phyloP scores from a whole-genome alignment of 2,329 filamentous ascomycete species.

The Tolypocladium album region DNA sequence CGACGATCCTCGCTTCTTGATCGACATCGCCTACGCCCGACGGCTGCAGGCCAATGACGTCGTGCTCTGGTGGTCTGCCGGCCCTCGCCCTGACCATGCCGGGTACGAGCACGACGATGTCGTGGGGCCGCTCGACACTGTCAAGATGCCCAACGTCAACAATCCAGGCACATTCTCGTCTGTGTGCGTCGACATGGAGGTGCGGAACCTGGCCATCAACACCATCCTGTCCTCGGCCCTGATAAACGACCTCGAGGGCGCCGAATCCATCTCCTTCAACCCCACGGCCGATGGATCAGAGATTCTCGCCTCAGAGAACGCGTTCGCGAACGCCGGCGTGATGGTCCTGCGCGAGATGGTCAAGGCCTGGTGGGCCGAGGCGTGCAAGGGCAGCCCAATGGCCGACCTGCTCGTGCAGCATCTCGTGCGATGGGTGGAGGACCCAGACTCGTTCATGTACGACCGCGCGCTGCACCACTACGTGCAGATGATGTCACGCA shows the following conservation, averaged over 20 bases:
- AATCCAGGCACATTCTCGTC: conserved; percentile 89
- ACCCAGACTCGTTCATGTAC: conserved; percentile 86
- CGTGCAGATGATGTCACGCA: conserved; percentile 96
- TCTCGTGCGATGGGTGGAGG: conserved; percentile 94
- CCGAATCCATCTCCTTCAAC: conserved; percentile 79
- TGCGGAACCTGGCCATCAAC: conserved; percentile 93
- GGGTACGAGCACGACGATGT: conserved; percentile 93
- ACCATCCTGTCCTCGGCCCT: conserved; percentile 94
- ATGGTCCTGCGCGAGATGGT: conserved; percentile 95
- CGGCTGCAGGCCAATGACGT: conserved; percentile 85
- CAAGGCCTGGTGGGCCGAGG: conserved; percentile 95
- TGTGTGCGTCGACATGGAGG: conserved; percentile 89
- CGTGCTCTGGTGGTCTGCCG: conserved; percentile 91
- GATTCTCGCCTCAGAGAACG: conserved; percentile 70
- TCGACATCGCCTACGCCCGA: conserved; percentile 90
- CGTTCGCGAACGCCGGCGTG: conserved; percentile 87
- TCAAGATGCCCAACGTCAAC: conserved; percentile 89
- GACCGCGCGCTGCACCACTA: conserved; percentile 93
- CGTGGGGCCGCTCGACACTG: conserved; percentile 67
- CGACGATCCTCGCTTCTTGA: conserved; percentile 88
- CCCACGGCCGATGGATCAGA: conserved; percentile 29
- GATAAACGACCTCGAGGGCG: conserved; percentile 90
- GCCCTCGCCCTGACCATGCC: conserved; percentile 83
- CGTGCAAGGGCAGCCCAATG: conserved; percentile 82
- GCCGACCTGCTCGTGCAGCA: conserved; percentile 97